Conservation (phyloP, 2,329 filamentous ascomycete species). For the Didymella arachidicola region DNA sequence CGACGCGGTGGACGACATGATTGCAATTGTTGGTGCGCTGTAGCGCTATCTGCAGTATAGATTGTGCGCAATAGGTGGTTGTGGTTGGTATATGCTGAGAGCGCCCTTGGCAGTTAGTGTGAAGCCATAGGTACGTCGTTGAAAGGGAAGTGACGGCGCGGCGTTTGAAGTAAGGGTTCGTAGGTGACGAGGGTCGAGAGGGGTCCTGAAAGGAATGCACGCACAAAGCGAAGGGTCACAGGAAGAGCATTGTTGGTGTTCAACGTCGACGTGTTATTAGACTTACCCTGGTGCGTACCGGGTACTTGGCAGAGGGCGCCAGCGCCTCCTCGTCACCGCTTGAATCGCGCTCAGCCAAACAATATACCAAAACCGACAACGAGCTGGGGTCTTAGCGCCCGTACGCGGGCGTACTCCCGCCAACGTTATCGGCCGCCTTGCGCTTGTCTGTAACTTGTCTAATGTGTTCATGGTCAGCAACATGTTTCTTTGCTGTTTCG, state of each 20-base stretch:
- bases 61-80: conserved; percentile 8
- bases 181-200: conserved; percentile 10
- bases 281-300: conserved; percentile 10
- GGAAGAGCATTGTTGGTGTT: conserved; percentile 14
- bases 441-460: neutral
- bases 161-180: conserved; percentile 7
- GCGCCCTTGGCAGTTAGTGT: conserved; percentile 7
- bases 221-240: conserved; percentile 13
- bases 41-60: conserved; percentile 10
- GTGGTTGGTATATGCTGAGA: conserved; percentile 4
- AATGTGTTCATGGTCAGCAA: neutral
- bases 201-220: conserved; percentile 18
- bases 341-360: conserved; percentile 7
- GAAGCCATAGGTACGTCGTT: conserved; percentile 10
- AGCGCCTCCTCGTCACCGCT: conserved; percentile 20
- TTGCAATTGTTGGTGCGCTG: conserved; percentile 3
- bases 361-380: conserved; percentile 1
- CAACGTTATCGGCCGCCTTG: neutral
- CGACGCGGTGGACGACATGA: conserved; percentile 6
- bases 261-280: conserved; percentile 19
- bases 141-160: neutral
- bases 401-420: conserved; percentile 2
- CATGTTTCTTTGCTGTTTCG: neutral
- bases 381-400: conserved; percentile 13
- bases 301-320: conserved; percentile 13